These are phyloP conservation scores for Cornus florida DNA, from an alignment of 148 eudicot genomes.

Conservation along the genomic window DNA sequence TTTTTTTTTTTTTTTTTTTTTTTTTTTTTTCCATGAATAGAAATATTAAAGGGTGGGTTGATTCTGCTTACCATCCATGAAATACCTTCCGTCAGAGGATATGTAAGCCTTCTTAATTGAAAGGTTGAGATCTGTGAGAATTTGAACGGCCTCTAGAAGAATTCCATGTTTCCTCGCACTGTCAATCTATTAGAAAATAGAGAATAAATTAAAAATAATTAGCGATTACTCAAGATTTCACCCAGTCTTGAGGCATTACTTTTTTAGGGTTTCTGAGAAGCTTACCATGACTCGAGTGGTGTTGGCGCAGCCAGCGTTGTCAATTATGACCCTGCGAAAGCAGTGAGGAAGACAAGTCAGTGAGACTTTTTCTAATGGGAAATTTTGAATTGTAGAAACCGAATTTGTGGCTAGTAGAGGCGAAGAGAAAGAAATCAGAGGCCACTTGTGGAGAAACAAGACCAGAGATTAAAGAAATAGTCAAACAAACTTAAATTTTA, in stretches of 20 bases:
- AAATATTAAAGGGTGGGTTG: neutral
- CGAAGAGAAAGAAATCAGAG: no score
- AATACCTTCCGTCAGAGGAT: constrained; percentile 91
- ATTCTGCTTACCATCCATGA: constrained; percentile 79
- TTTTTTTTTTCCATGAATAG: neutral
- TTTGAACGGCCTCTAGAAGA: constrained; percentile 91
- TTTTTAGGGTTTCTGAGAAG: neutral
- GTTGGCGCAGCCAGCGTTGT: constrained; percentile 73
- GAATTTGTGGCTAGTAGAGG: neutral
- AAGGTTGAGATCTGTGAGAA: constrained; percentile 81
- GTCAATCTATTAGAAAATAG: constrained; percentile 48
- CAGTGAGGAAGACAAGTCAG: constrained; percentile 7
- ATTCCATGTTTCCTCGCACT: constrained; percentile 90
- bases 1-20: no score
- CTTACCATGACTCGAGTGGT: constrained; percentile 78
- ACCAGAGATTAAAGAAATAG: neutral
- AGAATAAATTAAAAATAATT: neutral
- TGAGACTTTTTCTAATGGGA: neutral
- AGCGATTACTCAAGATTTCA: neutral
- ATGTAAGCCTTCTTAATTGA: constrained; percentile 81
- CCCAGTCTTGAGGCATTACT: neutral
- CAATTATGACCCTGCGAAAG: constrained; percentile 74
- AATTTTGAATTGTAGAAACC: constrained; percentile 8
- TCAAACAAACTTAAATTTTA: constrained; percentile 8
- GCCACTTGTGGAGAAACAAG: constrained; percentile 10